Evolutionary conservation across 2,329 filamentous ascomycete genomes (phyloP).

Genomic region (Beauveria sp.): DNA sequence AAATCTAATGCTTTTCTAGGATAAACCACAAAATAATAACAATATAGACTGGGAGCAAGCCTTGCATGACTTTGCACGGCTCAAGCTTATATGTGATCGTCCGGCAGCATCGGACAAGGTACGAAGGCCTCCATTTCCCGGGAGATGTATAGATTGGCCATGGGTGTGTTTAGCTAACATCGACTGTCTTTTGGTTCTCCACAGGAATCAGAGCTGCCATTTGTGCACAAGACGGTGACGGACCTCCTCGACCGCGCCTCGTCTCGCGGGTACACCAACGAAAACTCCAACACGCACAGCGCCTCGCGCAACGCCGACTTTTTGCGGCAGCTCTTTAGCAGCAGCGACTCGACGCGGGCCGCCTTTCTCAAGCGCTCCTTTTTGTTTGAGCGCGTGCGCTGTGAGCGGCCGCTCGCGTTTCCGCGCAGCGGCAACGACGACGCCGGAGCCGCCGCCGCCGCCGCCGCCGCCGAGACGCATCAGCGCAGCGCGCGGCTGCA

Average conservation of each 20-base stretch:
- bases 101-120: constrained; percentile 32
- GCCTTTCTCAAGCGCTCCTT: constrained; percentile 58
- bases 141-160: background rate
- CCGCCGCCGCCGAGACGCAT: constrained; percentile 26
- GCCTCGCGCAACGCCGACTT: constrained; percentile 40
- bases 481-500: constrained; percentile 66
- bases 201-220: constrained; percentile 36
- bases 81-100: constrained; percentile 35
- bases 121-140: constrained; percentile 6
- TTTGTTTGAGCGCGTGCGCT: constrained; percentile 51
- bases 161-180: background rate
- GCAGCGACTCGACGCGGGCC: constrained; percentile 40
- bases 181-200: background rate
- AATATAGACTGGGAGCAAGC: constrained; percentile 35
- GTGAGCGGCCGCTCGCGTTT: constrained; percentile 20
- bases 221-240: constrained; percentile 39
- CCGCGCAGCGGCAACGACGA: constrained; percentile 21
- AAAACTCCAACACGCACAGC: constrained; percentile 28
- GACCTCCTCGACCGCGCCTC: constrained; percentile 38
- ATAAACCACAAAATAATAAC: constrained; percentile 25
- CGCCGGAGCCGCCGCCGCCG: constrained; percentile 14
- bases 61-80: constrained; percentile 34
- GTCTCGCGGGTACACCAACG: constrained; percentile 22
- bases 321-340: constrained; percentile 35
- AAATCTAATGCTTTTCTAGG: constrained; percentile 16